phyloP scores from a whole-genome alignment of 495 filamentous ascomycete genomes.

The Penicillium maclennaniae region DNA sequence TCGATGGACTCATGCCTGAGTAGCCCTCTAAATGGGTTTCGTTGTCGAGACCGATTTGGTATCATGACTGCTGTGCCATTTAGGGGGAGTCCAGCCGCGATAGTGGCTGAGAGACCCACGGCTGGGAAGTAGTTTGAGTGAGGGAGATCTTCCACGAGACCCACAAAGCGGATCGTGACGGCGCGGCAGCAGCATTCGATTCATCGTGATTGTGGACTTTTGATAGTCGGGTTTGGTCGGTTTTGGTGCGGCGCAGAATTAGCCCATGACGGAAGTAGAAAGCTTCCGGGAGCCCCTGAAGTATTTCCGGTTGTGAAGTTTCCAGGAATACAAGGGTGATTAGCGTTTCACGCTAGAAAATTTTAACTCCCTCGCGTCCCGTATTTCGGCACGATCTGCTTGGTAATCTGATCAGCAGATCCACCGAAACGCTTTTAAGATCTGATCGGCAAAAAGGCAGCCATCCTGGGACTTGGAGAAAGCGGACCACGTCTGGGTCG shows the following conservation, averaged over 20 bases:
- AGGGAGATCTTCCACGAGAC: slow-evolving; percentile 7
- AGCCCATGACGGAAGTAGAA: background rate
- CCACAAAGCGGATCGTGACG: slow-evolving; percentile 13
- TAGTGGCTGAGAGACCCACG: slow-evolving; percentile 1
- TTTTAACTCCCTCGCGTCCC: slow-evolving; percentile 13
- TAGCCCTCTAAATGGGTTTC: background rate
- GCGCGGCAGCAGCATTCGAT: slow-evolving; percentile 8
- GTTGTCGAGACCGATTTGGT: background rate
- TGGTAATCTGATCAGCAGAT: background rate
- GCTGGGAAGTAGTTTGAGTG: slow-evolving; percentile 5
- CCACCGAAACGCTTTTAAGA: slow-evolving; percentile 2
- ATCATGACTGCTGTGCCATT: background rate
- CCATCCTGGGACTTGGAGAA: slow-evolving; percentile 8
- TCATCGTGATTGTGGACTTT: slow-evolving; percentile 6
- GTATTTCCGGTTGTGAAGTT: slow-evolving; percentile 6
- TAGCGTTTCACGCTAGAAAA: slow-evolving; percentile 14
- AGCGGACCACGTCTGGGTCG: slow-evolving; percentile 9
- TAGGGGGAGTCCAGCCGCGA: background rate
- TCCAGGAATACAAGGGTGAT: slow-evolving; percentile 15
- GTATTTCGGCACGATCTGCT: background rate
- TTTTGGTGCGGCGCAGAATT: background rate
- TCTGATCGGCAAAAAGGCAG: slow-evolving; percentile 17
- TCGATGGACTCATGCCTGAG: slow-evolving; percentile 15
- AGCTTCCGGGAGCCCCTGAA: background rate
- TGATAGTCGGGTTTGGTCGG: background rate